These are phyloP conservation scores for Colletotrichum falcatum DNA, from an alignment of 2,329 filamentous ascomycete genomes.

Conservation along the genomic window DNA sequence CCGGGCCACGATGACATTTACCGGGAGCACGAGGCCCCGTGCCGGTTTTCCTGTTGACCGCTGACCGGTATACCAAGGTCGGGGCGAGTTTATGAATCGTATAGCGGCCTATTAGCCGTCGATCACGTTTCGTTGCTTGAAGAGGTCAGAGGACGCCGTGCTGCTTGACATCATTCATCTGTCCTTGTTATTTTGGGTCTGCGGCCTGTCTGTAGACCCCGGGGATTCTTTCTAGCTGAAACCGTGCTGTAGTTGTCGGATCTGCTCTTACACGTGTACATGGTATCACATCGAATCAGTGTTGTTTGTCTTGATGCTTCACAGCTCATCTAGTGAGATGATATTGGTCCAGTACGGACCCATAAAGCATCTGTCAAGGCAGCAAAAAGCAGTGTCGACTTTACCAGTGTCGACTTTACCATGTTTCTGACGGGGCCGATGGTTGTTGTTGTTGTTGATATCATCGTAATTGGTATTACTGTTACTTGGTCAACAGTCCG, in stretches of 20 bases:
- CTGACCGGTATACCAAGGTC: not conserved
- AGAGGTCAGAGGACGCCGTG: not conserved
- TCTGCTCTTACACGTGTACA: not conserved
- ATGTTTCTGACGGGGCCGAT: not conserved
- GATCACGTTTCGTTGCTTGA: slow-evolving; percentile 7
- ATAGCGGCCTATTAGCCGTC: slow-evolving; percentile 1
- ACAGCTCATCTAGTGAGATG: too few relatives aligned
- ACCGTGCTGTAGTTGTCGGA: not conserved
- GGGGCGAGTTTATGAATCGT: not conserved
- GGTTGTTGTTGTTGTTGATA: not conserved
- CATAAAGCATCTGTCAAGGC: not conserved
- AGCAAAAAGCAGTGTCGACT: not conserved
- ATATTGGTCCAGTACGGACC: not conserved
- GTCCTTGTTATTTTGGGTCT: not conserved
- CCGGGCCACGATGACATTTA: not conserved
- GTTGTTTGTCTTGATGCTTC: not conserved
- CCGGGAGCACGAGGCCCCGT: not conserved
- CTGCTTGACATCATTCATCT: not conserved
- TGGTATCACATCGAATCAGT: not conserved
- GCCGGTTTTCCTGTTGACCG: not conserved
- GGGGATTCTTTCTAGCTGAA: not conserved
- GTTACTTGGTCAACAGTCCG: not conserved
- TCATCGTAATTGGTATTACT: too few relatives aligned
- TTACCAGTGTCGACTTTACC: not conserved
- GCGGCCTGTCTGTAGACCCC: not conserved